Percentiles rank a stretch among this genome's conserved stretches.
Evolutionary conservation across 1,284 basidiomycete genomes (phyloP).

Genomic region (Malassezia globosa): DNA sequence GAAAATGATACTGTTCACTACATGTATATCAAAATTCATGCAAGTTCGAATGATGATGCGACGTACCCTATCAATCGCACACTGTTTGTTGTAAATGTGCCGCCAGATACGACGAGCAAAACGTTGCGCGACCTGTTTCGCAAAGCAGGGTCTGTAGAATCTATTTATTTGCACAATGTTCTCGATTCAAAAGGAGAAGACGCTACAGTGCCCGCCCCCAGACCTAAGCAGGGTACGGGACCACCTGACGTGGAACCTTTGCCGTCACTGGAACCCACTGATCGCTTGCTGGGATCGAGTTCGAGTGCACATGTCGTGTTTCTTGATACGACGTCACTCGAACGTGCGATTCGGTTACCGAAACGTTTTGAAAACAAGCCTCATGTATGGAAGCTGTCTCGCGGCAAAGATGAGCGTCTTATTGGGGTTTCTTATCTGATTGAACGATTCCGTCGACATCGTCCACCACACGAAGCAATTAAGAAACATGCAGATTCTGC

Average conservation of each 20-base stretch:
- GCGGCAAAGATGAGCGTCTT: conserved; percentile 16
- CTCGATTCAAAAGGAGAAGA: conserved; percentile 11
- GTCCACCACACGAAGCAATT: conserved; percentile 24
- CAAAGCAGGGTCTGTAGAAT: conserved; percentile 28
- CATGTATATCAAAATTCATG: conserved; percentile 21
- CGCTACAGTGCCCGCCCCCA: background rate
- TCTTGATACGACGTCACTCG: conserved; percentile 25
- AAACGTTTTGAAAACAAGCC: conserved; percentile 8
- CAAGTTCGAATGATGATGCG: background rate
- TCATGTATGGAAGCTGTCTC: background rate
- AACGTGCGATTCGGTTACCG: conserved; percentile 23
- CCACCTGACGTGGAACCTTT: conserved; percentile 21
- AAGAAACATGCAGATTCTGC: conserved; percentile 25
- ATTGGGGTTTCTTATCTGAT: conserved; percentile 28
- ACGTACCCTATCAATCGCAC: conserved; percentile 28
- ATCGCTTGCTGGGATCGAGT: conserved; percentile 22
- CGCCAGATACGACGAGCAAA: conserved; percentile 29
- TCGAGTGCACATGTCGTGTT: conserved; percentile 37
- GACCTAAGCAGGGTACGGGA: conserved; percentile 13
- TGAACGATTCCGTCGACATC: conserved; percentile 17
- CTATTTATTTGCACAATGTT: conserved; percentile 18
- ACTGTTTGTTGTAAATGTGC: conserved; percentile 40
- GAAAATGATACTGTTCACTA: conserved; percentile 9
- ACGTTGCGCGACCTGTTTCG: conserved; percentile 30
- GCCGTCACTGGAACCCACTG: conserved; percentile 20